Conservation (phyloP, 1,139 yeast genomes). For the Hemisphaericaspora xylanilytica region DNA sequence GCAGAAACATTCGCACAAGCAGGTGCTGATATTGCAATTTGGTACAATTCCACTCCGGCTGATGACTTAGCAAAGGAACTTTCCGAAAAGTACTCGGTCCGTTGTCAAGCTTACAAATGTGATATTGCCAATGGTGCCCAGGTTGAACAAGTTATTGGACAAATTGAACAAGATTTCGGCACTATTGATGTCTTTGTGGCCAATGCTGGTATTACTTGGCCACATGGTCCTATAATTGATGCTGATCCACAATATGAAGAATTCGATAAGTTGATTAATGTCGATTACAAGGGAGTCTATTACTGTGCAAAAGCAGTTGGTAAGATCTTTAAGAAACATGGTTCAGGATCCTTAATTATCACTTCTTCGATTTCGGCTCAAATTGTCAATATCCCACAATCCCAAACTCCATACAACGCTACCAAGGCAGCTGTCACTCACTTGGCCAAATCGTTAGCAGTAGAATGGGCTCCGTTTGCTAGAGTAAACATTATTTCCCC, state of each 20-base stretch:
- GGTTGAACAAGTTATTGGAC: conserved; percentile 55
- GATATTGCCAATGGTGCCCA: conserved; percentile 58
- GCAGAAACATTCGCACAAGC: conserved; percentile 89
- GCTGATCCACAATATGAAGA: conserved; percentile 31
- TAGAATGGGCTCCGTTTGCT: conserved; percentile 80
- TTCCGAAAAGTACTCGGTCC: conserved; percentile 61
- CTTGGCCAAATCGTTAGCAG: conserved; percentile 72
- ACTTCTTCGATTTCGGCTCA: conserved; percentile 87
- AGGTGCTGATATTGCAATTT: conserved; percentile 85
- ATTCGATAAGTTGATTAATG: conserved; percentile 68
- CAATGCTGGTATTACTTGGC: conserved; percentile 91
- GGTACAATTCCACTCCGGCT: conserved; percentile 60
- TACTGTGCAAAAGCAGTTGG: conserved; percentile 74
- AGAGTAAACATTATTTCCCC: conserved; percentile 81
- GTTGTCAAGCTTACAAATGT: conserved; percentile 69
- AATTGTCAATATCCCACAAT: conserved; percentile 80
- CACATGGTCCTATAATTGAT: conserved; percentile 66
- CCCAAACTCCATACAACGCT: conserved; percentile 82
- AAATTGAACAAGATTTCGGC: conserved; percentile 67
- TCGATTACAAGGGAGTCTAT: conserved; percentile 75
- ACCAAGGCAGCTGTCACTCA: conserved; percentile 86
- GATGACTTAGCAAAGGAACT: conserved; percentile 58
- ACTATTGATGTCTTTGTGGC: conserved; percentile 83
- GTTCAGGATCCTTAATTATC: conserved; percentile 68
- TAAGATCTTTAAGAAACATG: conserved; percentile 62